Percentiles rank a stretch among this genome's conserved stretches.
Conservation (phyloP, 2,329 filamentous ascomycete species). For the Aspergillus melleus region DNA sequence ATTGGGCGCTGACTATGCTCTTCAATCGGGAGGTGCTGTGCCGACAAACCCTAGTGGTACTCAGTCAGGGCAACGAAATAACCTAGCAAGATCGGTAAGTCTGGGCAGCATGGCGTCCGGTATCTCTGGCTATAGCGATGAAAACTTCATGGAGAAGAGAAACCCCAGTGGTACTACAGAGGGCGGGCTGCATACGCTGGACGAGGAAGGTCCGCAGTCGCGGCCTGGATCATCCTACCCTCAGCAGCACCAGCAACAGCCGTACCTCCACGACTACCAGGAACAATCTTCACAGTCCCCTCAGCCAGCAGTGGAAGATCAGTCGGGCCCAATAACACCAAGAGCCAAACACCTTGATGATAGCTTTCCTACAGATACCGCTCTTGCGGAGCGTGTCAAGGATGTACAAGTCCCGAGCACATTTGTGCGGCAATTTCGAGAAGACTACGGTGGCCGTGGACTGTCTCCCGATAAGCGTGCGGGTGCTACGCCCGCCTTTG, state of each 20-base stretch:
- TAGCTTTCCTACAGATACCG: slow-evolving; percentile 77
- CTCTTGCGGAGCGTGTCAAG: slow-evolving; percentile 82
- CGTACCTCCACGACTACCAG: not conserved
- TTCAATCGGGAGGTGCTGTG: slow-evolving; percentile 77
- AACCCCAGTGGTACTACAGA: slow-evolving; percentile 45
- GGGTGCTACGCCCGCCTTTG: slow-evolving; percentile 50
- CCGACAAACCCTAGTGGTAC: slow-evolving; percentile 44
- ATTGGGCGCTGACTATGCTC: slow-evolving; percentile 73
- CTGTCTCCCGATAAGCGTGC: slow-evolving; percentile 60
- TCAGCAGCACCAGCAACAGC: slow-evolving; percentile 27
- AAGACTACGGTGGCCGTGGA: slow-evolving; percentile 61
- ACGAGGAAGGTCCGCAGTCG: slow-evolving; percentile 55
- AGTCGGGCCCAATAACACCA: slow-evolving; percentile 67
- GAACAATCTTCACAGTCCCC: slow-evolving; percentile 23
- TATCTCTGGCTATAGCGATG: slow-evolving; percentile 56
- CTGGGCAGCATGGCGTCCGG: slow-evolving; percentile 87
- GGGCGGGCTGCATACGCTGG: slow-evolving; percentile 55
- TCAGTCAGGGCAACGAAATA: slow-evolving; percentile 35
- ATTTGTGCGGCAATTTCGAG: slow-evolving; percentile 80
- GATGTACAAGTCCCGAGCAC: slow-evolving; percentile 91
- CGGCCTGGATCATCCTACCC: slow-evolving; percentile 40
- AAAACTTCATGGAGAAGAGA: slow-evolving; percentile 46
- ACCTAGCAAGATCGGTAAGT: slow-evolving; percentile 74
- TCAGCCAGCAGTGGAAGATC: slow-evolving; percentile 38
- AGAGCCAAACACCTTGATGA: slow-evolving; percentile 58